Base-by-base conservation (phyloP, 2,329 filamentous ascomycete species). In the Ophiostoma angusticollis region DNA sequence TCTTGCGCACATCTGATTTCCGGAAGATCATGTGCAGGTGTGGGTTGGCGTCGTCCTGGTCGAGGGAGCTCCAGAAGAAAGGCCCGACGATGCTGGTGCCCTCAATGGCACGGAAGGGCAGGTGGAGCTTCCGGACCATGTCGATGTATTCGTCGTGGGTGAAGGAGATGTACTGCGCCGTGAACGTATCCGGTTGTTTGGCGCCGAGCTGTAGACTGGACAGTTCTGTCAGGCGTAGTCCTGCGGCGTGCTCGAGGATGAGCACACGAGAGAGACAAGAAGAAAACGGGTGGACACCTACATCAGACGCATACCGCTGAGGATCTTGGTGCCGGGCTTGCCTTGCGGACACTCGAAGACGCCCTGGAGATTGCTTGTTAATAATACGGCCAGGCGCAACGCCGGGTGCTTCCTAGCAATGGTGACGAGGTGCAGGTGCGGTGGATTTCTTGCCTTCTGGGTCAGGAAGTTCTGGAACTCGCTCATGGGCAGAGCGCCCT, bases 1-100 rank as follows among this genome's bases (percentile, higher is more conserved):
- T 76, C 52, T 78, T 78, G 36, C 71, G 69, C 24, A 78, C 74
- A 50, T 78, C 74, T n/a, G 70, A 75, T 55, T 78, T 78, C 47
- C 74, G 69, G 51, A 73, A 74, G 43, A 78, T 65, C 47, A 78
- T 70, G 50, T 78, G 74, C 32, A 78, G 56, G 55, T 73, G 68
- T 27, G 66, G 68, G 45, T 75, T 64, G 2, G 65, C 60, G 37
- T 72, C 69, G 47, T 74, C 64, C 42, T 71, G 65, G 50, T 78
- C 71, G 44, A 66, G 62, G 2, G 67, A 62, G 29, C 60, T 67
- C 73, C 73, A 78, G 55, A 78, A 78, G 50, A 77, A 77, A 1
- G 74, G 74, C 0, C 74, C 74, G 12, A 78, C 74, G 9, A 71
- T 65, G 40, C 67, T 67, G 16, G 64, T 68, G 14, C 69, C 67